Conservation (phyloP, 2,329 filamentous ascomycete species). For the Cytospora mali region DNA sequence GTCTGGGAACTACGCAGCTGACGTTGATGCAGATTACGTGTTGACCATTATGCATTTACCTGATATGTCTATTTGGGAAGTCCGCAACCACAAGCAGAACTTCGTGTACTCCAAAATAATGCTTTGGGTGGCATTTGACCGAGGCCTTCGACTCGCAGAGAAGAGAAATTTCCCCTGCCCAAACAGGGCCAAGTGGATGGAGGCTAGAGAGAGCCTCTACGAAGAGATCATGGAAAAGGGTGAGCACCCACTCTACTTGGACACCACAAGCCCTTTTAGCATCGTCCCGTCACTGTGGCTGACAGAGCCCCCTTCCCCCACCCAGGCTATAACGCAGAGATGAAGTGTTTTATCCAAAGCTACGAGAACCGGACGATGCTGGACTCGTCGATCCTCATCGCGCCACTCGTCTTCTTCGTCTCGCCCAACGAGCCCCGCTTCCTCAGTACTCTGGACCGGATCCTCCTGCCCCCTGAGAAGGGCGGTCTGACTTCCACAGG, state of each 20-base stretch:
- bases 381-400: slow-evolving; percentile 75
- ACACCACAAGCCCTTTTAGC: not conserved
- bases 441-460: slow-evolving; percentile 69
- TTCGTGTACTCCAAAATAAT: slow-evolving; percentile 83
- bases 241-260: slow-evolving; percentile 29
- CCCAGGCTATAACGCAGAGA: slow-evolving; percentile 68
- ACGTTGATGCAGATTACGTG: slow-evolving; percentile 60
- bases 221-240: slow-evolving; percentile 78
- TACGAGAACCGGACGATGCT: slow-evolving; percentile 72
- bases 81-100: slow-evolving; percentile 73
- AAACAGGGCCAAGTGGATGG: slow-evolving; percentile 67
- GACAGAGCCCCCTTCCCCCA: not conserved
- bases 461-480: slow-evolving; percentile 72
- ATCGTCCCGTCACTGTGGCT: no score
- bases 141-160: slow-evolving; percentile 71
- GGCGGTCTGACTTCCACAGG: slow-evolving; percentile 75
- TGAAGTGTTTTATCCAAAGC: slow-evolving; percentile 73
- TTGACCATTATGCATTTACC: slow-evolving; percentile 66
- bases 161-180: slow-evolving; percentile 78
- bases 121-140: slow-evolving; percentile 81
- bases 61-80: slow-evolving; percentile 86
- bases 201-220: slow-evolving; percentile 67
- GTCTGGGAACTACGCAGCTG: not conserved
- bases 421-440: slow-evolving; percentile 77
- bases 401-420: slow-evolving; percentile 79